phyloP scores from a whole-genome alignment of 306 rosid species.

The Canavalia ensiformis region DNA sequence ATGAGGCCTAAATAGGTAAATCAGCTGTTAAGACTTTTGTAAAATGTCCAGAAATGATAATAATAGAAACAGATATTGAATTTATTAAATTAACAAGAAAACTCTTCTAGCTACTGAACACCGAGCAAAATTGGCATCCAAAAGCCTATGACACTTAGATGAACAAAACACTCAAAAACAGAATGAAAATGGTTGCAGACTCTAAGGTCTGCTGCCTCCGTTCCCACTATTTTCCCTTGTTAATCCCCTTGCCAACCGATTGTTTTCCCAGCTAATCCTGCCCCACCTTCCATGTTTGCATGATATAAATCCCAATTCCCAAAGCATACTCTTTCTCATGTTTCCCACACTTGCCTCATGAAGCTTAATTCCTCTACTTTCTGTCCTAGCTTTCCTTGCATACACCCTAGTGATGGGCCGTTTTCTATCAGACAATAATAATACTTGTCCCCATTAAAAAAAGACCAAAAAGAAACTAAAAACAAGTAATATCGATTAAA shows the following conservation, averaged over 20 bases:
- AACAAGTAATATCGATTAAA: background rate
- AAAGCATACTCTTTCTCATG: background rate
- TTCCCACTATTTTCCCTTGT: conserved; percentile 20
- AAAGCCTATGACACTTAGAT: background rate
- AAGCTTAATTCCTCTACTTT: conserved; percentile 23
- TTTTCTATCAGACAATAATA: conserved; percentile 8
- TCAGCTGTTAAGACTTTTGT: background rate
- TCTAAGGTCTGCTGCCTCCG: conserved; percentile 13
- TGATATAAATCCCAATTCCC: background rate
- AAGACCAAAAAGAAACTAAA: background rate
- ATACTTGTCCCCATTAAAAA: background rate
- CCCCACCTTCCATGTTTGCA: background rate
- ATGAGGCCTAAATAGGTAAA: conserved; percentile 28
- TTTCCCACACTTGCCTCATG: background rate
- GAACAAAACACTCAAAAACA: conserved; percentile 17
- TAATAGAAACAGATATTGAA: conserved; percentile 9
- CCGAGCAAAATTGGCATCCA: conserved; percentile 3
- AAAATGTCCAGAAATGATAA: conserved; percentile 14
- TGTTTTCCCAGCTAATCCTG: conserved; percentile 1
- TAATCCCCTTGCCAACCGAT: background rate
- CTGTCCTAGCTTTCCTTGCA: background rate
- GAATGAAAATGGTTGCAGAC: conserved; percentile 30
- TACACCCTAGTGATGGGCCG: background rate
- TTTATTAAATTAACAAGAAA: conserved; percentile 2
- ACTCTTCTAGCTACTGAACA: background rate